Conservation (phyloP, 2,329 filamentous ascomycete species). For the Beauveria medogensis region DNA sequence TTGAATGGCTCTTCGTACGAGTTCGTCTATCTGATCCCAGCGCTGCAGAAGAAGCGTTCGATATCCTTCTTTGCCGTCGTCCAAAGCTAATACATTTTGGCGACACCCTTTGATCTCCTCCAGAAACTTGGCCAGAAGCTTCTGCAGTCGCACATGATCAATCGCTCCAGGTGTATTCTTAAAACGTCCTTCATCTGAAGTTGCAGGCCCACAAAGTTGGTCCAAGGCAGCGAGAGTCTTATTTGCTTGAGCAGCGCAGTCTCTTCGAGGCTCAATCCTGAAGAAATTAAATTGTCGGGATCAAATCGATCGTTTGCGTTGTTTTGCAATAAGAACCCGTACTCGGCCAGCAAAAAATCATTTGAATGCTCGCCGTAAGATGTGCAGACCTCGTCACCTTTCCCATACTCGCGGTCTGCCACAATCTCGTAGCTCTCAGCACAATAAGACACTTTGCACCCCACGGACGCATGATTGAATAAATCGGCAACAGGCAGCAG, state of each 20-base stretch:
- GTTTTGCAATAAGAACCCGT: slow-evolving; percentile 41
- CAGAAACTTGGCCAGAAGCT: background rate
- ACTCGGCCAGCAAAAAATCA: slow-evolving; percentile 66
- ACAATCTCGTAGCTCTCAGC: slow-evolving; percentile 44
- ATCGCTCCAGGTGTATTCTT: background rate
- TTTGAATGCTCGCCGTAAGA: slow-evolving; percentile 65
- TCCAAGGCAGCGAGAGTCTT: background rate
- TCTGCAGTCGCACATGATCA: background rate
- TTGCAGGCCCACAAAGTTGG: background rate
- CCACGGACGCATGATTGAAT: slow-evolving; percentile 46
- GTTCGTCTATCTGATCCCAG: background rate
- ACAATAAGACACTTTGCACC: slow-evolving; percentile 45
- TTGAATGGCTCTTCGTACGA: background rate
- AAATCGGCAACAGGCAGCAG: slow-evolving; percentile 62
- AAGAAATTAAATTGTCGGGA: background rate
- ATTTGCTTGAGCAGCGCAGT: background rate
- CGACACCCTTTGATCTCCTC: background rate
- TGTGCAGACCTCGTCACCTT: slow-evolving; percentile 58
- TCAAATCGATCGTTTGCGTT: slow-evolving; percentile 37
- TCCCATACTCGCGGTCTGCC: slow-evolving; percentile 40
- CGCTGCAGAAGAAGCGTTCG: background rate
- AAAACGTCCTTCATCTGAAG: background rate
- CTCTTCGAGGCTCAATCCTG: background rate
- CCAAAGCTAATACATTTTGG: background rate
- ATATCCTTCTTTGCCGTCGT: background rate